Conservation (phyloP, 306 rosid species). For the Ochetophila trinervis region DNA sequence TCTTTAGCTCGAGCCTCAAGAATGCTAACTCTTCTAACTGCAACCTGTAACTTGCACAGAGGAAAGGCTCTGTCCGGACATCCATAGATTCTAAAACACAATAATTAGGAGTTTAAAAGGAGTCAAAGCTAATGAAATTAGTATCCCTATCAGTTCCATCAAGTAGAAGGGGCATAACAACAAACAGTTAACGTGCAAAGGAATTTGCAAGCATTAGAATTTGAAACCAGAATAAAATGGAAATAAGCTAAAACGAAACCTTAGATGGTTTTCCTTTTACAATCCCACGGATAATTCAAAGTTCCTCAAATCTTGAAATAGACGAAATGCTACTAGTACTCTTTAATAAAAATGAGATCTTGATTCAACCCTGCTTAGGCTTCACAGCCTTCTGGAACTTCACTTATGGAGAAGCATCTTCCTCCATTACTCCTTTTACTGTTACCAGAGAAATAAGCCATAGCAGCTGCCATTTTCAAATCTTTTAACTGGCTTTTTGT, state of each 20-base stretch:
- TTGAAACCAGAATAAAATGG: background rate
- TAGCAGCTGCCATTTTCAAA: too few species aligned
- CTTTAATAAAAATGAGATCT: too few species aligned
- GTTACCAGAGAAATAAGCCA: too few species aligned
- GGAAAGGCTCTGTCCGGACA: too few species aligned
- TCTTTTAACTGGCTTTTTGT: too few species aligned
- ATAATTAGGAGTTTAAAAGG: background rate
- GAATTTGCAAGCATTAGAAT: background rate
- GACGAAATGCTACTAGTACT: too few species aligned
- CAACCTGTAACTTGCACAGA: background rate
- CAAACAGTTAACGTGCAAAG: background rate
- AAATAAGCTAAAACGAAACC: background rate
- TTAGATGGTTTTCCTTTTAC: background rate
- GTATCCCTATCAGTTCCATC: background rate
- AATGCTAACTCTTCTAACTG: background rate
- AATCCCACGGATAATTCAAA: too few species aligned
- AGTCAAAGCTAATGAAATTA: background rate
- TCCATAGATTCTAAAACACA: background rate
- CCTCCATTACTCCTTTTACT: too few species aligned
- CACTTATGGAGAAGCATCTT: too few species aligned
- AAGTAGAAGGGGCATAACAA: background rate
- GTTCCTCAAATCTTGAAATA: too few species aligned
- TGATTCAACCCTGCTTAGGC: too few species aligned
- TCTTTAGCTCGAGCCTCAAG: background rate
- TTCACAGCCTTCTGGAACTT: too few species aligned